Conservation (phyloP, 164 flowering plant genomes). For the Buxus sempervirens region DNA sequence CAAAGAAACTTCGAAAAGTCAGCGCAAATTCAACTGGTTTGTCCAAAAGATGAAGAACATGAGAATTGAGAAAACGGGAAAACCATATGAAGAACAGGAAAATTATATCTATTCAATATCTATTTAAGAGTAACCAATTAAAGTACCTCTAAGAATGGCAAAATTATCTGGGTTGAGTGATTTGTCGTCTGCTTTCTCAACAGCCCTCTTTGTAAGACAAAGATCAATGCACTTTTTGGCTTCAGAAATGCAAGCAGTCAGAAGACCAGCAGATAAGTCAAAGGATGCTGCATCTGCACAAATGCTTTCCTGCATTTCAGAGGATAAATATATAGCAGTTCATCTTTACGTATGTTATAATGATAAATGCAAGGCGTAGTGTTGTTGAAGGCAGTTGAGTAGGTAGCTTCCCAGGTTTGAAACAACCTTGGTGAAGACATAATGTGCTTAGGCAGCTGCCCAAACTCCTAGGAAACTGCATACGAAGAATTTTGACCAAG, state of each 20-base stretch:
- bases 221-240: conserved; percentile 74
- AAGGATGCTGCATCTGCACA: conserved; percentile 98
- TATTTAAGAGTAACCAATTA: neutral
- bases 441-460: too few species aligned
- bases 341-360: conserved; percentile 4
- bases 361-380: conserved; percentile 1
- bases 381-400: too few species aligned
- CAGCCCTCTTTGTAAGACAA: conserved; percentile 49
- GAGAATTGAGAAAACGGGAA: neutral
- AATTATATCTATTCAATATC: neutral
- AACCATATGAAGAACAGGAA: conserved; percentile 4
- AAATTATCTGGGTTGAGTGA: conserved; percentile 65
- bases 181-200: conserved; percentile 52
- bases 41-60: neutral
- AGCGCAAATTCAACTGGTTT: neutral
- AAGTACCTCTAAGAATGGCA: conserved; percentile 85
- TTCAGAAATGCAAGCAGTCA: conserved; percentile 85
- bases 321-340: neutral
- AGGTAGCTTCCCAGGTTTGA: too few species aligned
- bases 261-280: conserved; percentile 70
- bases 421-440: too few species aligned
- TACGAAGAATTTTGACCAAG: too few species aligned
- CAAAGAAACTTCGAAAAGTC: neutral
- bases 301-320: conserved; percentile 72
- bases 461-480: too few species aligned